A percentile compares a stretch with the other conserved stretches of the same genome.
These are phyloP conservation scores for Aspergillus coremiiformis DNA, from an alignment of 495 filamentous ascomycete genomes.

Conservation along the genomic window DNA sequence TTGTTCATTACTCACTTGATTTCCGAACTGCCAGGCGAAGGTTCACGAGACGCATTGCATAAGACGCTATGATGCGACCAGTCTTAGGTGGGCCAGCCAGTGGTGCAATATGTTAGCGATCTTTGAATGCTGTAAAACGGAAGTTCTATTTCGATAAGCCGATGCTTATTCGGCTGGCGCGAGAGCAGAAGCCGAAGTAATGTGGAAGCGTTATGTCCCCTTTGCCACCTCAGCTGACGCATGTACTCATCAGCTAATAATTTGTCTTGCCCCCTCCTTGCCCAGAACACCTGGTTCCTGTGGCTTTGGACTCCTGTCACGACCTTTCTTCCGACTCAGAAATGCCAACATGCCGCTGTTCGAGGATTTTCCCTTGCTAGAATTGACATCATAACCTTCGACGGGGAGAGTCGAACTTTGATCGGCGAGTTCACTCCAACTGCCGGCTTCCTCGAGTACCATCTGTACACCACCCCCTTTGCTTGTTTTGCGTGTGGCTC, in stretches of 20 bases:
- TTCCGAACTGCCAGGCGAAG: not conserved
- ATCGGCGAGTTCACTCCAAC: slow-evolving; percentile 83
- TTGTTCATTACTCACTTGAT: not conserved
- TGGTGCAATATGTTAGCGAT: not conserved
- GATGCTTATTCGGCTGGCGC: not conserved
- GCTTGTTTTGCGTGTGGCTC: slow-evolving; percentile 52
- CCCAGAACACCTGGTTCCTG: slow-evolving; percentile 89
- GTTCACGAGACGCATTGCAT: not conserved
- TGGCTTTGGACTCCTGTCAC: slow-evolving; percentile 87
- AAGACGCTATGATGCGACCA: not conserved
- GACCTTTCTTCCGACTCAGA: slow-evolving; percentile 77
- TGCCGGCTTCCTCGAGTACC: slow-evolving; percentile 78
- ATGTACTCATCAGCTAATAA: slow-evolving; percentile 32
- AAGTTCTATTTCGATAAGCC: not conserved
- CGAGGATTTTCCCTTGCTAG: slow-evolving; percentile 41
- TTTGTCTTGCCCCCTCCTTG: slow-evolving; percentile 79
- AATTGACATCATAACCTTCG: slow-evolving; percentile 46
- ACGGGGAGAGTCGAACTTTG: slow-evolving; percentile 70
- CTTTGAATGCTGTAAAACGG: not conserved
- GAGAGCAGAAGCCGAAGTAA: not conserved
- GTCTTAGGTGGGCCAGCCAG: not conserved
- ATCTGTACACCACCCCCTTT: slow-evolving; percentile 85
- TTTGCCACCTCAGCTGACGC: not conserved
- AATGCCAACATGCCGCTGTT: slow-evolving; percentile 83
- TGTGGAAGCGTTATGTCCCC: not conserved